Evolutionary conservation across 108 stramenopile species (phyloP).

Genomic region (Craspedostauros australis): DNA sequence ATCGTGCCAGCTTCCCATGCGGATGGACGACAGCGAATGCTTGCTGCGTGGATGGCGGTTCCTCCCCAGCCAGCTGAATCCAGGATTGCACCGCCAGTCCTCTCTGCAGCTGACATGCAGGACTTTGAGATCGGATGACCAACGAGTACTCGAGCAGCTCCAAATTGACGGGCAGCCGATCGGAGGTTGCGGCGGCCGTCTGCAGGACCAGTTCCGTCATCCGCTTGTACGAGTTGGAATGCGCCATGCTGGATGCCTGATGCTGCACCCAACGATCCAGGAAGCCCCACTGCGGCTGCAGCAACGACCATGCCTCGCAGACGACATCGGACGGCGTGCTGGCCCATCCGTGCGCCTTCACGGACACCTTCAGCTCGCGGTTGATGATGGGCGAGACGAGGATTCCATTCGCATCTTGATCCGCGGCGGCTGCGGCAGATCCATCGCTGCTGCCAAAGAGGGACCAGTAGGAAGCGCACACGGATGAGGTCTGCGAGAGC

Average conservation of each 20-base stretch:
- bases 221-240: conserved; percentile 7
- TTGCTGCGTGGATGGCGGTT: conserved; percentile 1
- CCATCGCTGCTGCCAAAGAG: too few relatives aligned
- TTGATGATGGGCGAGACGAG: conserved; percentile 56
- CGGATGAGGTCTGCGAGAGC: too few relatives aligned
- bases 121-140: conserved; percentile 58
- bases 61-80: background rate
- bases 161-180: conserved; percentile 20
- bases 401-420: too few relatives aligned
- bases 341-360: conserved; percentile 64
- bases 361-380: conserved; percentile 66
- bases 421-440: too few relatives aligned
- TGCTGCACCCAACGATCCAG: background rate
- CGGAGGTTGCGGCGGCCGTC: background rate
- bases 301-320: conserved; percentile 68
- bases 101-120: conserved; percentile 78
- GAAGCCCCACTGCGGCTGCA: conserved; percentile 1
- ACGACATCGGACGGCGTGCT: conserved; percentile 49
- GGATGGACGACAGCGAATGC: conserved; percentile 28
- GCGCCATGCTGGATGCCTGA: background rate
- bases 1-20: conserved; percentile 1
- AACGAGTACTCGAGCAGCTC: conserved; percentile 43
- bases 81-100: conserved; percentile 40
- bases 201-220: conserved; percentile 18
- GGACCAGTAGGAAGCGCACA: too few relatives aligned